A percentile compares a stretch with the other conserved stretches of the same genome.
These are phyloP conservation scores for Dipteronia dyeriana DNA, from an alignment of 345 rosid genomes.

Conservation along the genomic window DNA sequence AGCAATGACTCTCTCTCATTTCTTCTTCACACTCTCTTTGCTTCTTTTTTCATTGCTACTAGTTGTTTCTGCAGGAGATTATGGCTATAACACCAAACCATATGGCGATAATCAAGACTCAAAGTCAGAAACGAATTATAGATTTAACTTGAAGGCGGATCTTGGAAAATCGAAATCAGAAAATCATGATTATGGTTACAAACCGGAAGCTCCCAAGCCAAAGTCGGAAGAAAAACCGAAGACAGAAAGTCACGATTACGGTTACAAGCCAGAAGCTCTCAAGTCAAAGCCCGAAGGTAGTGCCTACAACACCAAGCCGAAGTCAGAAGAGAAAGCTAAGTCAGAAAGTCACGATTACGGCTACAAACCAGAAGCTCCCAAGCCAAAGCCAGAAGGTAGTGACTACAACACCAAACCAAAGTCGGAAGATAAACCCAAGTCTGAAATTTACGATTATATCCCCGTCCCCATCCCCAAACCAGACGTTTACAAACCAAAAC, in stretches of 20 bases:
- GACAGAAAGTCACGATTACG: no score
- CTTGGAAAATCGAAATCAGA: neutral
- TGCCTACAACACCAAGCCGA: slow-evolving; percentile 4
- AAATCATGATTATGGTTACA: no score
- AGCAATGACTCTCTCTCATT: slow-evolving; percentile 17
- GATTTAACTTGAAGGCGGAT: neutral
- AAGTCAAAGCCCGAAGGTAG: neutral
- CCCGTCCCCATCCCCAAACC: neutral
- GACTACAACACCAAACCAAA: neutral
- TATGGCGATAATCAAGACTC: neutral
- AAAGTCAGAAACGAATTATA: neutral
- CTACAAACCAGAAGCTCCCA: neutral
- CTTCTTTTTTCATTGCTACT: slow-evolving; percentile 13
- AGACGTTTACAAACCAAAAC: neutral
- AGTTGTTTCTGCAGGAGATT: slow-evolving; percentile 24
- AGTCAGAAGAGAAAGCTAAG: neutral
- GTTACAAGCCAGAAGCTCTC: neutral
- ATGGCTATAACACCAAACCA: slow-evolving; percentile 10
- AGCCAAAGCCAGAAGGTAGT: neutral
- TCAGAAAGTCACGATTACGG: neutral
- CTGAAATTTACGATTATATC: neutral
- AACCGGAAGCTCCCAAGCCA: slow-evolving; percentile 14
- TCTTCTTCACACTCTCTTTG: slow-evolving; percentile 10
- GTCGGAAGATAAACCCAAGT: neutral
- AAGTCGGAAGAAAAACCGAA: neutral